Base-by-base conservation (phyloP, 257 asterid species). In the Nicotiana benthamiana region DNA sequence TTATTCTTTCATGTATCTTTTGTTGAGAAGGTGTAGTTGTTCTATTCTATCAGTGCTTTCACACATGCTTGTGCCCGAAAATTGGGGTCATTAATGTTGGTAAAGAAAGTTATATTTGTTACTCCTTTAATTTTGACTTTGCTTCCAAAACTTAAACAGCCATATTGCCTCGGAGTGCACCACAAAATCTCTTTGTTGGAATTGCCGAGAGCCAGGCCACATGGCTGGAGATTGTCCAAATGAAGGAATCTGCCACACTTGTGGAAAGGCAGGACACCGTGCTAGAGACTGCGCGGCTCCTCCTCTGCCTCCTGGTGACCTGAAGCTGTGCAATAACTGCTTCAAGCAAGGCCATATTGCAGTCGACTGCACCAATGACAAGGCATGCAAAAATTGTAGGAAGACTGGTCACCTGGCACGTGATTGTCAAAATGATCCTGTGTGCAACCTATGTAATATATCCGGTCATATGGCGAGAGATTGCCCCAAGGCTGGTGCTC, bases 381-480 rank as follows among this genome's bases (percentile, higher is more conserved):
- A 87, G 83, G 94, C 91, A 6, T 90, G 92, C 88, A 90, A 89
- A 80, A 90, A 89, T 67, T 90, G 94, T 60, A 77, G 94, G 84
- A 86, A 89, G 83, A 83, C 92, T 17, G 94, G 94, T 75, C 87
- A 86, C 83, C 70, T 89, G 26, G 91, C 94, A 1, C 93, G 89
- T 70, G 94, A 90, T 46, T 90, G 93, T 80, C 85, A 63, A 54
- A 83, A 88, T 57, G 93, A 89, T 13, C 93, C 94, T 15, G 91
- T 90, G 22, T 90, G 94, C 88, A 90, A 90, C 80, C 36, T 80
- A n/a, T 90, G 94, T 48, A 89, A 87, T 30, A 52, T 89, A 52
- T 79, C 87, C 12, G 93, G 94, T 70, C 94, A 90, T 57, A 83
- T 89, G 85, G 93, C 90, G 28, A 82, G 98, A 70, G 90, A 86